phyloP scores from a whole-genome alignment of 2,329 filamentous ascomycete genomes.

The Xylariales sp. region DNA sequence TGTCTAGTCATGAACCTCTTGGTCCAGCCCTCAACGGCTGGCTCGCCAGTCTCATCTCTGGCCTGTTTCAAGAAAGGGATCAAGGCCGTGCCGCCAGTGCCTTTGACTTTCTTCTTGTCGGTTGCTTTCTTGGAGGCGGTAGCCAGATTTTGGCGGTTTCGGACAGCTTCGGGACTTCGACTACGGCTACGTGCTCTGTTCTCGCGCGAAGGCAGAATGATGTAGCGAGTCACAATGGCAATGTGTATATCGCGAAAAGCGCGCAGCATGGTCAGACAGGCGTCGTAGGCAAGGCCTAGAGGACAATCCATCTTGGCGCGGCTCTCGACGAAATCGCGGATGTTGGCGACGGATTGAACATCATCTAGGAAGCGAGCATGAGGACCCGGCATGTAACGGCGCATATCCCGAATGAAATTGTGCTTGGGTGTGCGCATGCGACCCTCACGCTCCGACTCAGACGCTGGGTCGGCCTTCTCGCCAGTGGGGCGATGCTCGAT shows the following conservation, averaged over 20 bases:
- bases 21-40: constrained; percentile 68
- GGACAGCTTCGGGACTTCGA: constrained; percentile 45
- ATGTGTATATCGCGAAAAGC: constrained; percentile 89
- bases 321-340: constrained; percentile 73
- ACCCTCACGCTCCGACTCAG: constrained; percentile 41
- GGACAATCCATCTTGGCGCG: constrained; percentile 53
- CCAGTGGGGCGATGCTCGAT: constrained; percentile 89
- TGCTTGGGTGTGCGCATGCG: constrained; percentile 49
- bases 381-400: constrained; percentile 90
- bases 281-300: constrained; percentile 80
- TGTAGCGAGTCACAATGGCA: constrained; percentile 91
- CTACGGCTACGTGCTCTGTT: constrained; percentile 60
- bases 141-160: constrained; percentile 51
- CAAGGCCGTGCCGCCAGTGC: constrained; percentile 87
- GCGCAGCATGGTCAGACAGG: constrained; percentile 68
- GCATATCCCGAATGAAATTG: constrained; percentile 97
- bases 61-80: constrained; percentile 97
- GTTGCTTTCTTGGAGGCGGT: constrained; percentile 46
- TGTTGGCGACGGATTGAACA: constrained; percentile 75
- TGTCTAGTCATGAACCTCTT: constrained; percentile 52
- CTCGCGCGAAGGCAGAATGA: constrained; percentile 82
- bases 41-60: constrained; percentile 90
- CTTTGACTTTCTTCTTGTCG: constrained; percentile 65
- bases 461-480: constrained; percentile 49
- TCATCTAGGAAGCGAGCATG: constrained; percentile 87